Evolutionary conservation across 306 rosid species (phyloP).

Genomic region (Ceratonia siliqua): DNA sequence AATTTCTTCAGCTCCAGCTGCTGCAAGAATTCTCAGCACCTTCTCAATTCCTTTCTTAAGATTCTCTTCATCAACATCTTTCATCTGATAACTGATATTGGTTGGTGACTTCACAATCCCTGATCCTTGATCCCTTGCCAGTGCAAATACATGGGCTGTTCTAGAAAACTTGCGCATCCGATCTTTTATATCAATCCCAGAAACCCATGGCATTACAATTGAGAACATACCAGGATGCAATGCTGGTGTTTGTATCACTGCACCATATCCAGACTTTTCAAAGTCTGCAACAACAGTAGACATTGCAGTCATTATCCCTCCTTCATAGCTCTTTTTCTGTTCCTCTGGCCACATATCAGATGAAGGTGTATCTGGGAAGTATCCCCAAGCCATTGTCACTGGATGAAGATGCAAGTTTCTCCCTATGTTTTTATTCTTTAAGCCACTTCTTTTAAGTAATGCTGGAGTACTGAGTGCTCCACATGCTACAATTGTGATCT

Average conservation of each 20-base stretch:
- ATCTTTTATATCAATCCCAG: slow-evolving; percentile 60
- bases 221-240: slow-evolving; percentile 89
- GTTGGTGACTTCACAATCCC: slow-evolving; percentile 48
- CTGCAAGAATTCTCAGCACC: slow-evolving; percentile 69
- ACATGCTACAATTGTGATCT: slow-evolving; percentile 77
- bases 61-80: slow-evolving; percentile 48
- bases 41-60: slow-evolving; percentile 64
- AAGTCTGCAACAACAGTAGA: slow-evolving; percentile 61
- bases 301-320: slow-evolving; percentile 95
- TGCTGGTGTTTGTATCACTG: slow-evolving; percentile 81
- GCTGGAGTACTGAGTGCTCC: slow-evolving; percentile 78
- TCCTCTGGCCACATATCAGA: slow-evolving; percentile 56
- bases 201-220: slow-evolving; percentile 76
- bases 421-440: slow-evolving; percentile 69
- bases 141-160: slow-evolving; percentile 78
- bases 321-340: slow-evolving; percentile 75
- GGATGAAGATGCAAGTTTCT: slow-evolving; percentile 83
- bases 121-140: slow-evolving; percentile 79
- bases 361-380: slow-evolving; percentile 58
- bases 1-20: slow-evolving; percentile 89
- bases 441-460: slow-evolving; percentile 64
- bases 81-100: slow-evolving; percentile 50
- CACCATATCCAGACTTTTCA: slow-evolving; percentile 69
- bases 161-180: slow-evolving; percentile 68
- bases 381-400: slow-evolving; percentile 87